Evolutionary conservation across 2,329 filamentous ascomycete species (phyloP), one percentile per base, ranked within the genome.

Genomic region (Colletotrichum lindemuthianum): DNA sequence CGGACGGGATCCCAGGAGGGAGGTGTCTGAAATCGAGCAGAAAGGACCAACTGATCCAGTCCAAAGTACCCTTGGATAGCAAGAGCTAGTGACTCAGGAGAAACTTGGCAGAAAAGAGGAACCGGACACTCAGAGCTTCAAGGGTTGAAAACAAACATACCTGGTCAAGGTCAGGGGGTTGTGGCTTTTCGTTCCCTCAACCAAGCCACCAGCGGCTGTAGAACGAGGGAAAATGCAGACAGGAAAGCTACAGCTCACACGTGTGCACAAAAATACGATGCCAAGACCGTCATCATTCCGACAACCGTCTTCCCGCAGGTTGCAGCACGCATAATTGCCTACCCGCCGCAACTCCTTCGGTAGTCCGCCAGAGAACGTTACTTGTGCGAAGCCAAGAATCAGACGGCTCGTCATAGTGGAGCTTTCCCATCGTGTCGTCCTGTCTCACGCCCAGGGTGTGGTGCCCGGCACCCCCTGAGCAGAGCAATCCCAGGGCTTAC

Each of bases 331-430:
- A 24, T 24, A 24, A 24, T 4, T 24, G 24, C 24, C 24, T 24
- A 24, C n/a, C 39, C n/a, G 36, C 51, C 34, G 44, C 33, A 49
- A 60, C 50, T 60, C 50, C 39, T 13, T 34, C 44, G 57, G 57
- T 44, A 15, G 43, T 24, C 24, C 24, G 24, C 60, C 57, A 40
- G 47, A 54, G 24, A 24, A 24, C 60, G 52, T 34, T 59, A 24
- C 24, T 24, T 24, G 52, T 53, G 44, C 43, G 33, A 60, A 39
- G 43, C 51, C 57, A 56, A 55, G 45, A 56, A 44, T 41, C 51
- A 40, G 51, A 65, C 24, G 47, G 33, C 60, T 51, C 58, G 61
- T 61, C 58, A 52, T 60, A 56, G 58, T 56, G 58, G 58, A 41
- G 24, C 5, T 58, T 45, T 13, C 11, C 34, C 9, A 33, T 48